Conservation (phyloP, 2,329 filamentous ascomycete genomes). For the Pseudophaeomoniella oleicola region DNA sequence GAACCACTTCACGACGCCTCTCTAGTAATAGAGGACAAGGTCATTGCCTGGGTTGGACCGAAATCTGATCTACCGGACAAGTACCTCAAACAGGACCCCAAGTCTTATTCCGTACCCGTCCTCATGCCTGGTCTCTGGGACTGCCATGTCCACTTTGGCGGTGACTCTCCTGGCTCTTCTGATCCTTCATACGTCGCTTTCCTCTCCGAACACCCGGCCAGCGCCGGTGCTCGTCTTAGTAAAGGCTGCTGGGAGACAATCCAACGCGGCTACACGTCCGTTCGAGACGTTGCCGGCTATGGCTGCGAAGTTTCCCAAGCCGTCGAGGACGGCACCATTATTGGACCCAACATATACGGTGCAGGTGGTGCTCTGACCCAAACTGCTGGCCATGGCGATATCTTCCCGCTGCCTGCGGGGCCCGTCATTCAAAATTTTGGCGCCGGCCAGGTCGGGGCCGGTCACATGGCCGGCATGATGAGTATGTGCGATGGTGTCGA, state of each 20-base stretch:
- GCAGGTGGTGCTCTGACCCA: constrained; percentile 29
- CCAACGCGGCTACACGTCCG: constrained; percentile 34
- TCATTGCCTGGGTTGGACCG: constrained; percentile 26
- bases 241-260: constrained; percentile 25
- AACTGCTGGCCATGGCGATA: constrained; percentile 35
- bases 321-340: constrained; percentile 28
- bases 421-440: constrained; percentile 8
- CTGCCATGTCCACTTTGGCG: constrained; percentile 33
- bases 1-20: constrained; percentile 24
- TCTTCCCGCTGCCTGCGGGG: constrained; percentile 20
- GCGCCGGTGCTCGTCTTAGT: constrained; percentile 26
- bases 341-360: constrained; percentile 36
- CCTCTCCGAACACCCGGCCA: constrained; percentile 8
- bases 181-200: constrained; percentile 7
- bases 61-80: constrained; percentile 16
- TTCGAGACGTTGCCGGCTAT: constrained; percentile 35
- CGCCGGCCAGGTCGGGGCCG: constrained; percentile 6
- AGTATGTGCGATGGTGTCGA: constrained; percentile 30
- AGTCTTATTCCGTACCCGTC: constrained; percentile 20
- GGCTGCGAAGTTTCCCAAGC: constrained; percentile 28
- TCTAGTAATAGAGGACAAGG: constrained; percentile 22
- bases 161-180: constrained; percentile 11
- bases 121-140: constrained; percentile 40
- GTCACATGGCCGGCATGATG: constrained; percentile 1
- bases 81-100: constrained; percentile 15